Base-by-base conservation (phyloP, 805 yeast species). In the Yarrowia sp. region DNA sequence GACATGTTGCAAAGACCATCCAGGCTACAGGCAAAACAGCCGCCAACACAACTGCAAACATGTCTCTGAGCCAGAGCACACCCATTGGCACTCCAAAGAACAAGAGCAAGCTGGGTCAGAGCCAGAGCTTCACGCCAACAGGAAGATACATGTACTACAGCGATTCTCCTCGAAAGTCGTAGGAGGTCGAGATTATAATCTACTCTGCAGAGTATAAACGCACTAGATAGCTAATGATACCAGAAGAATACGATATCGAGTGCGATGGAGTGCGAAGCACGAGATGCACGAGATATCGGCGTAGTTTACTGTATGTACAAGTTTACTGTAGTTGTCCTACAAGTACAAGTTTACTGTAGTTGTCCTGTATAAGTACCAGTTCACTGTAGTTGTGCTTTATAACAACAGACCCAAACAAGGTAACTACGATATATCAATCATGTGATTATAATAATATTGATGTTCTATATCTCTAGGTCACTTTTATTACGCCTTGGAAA, bases 91-190 rank as follows among this genome's bases (percentile, higher is more conserved):
- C 64, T 8, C 51, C 64, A 33, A 44, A 58, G 42, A 32, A 6
- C 38, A 57, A 57, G 43, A 32, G 35, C 10, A 28, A 17, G 43
- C 33, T 58, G 5, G 11, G 11, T 22, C 51, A 44, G 64, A 58
- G 51, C 64, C 51, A 64, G 68, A 14, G 33, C 67, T 66, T 68
- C 64, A 68, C 66, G 35, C 70, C 70, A 9, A 67, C 67, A 0
- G 66, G 70, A 14, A 55, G 67, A 13, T 70, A 44, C 55, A 50
- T 65, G 57, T 67, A 68, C 51, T 64, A 68, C 61, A 43, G 66
- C 22, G 68, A 67, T 28, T 38, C 67, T 36, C 69, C 70, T 5
- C 11, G 63, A 11, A 57, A 57, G 47, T 31, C 28, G 28, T 47
- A 47, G n/a, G n/a, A n/a, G n/a, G n/a, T 22, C 15, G 38, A 35